Percentiles rank a stretch among this genome's conserved stretches.
phyloP scores from a whole-genome alignment of 345 rosid species.

The Corymbia maculata region DNA sequence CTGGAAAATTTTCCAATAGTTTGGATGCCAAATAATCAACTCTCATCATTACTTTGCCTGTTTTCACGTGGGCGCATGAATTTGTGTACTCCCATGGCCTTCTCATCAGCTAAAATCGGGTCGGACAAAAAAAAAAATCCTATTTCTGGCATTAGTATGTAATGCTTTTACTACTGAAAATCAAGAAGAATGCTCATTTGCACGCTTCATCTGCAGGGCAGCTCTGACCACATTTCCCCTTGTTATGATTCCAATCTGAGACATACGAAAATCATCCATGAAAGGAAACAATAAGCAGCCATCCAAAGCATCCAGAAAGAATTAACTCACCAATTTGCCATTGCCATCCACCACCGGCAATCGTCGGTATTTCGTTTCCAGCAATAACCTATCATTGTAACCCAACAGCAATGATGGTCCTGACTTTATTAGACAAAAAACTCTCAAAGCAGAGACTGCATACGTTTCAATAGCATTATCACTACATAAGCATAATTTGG shows the following conservation, averaged over 20 bases:
- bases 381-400: slow-evolving; percentile 48
- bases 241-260: slow-evolving; percentile 73
- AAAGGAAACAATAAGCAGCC: neutral
- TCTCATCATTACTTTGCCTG: neutral
- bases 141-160: neutral
- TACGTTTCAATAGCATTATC: neutral
- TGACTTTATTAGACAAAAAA: neutral
- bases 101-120: neutral
- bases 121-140: neutral
- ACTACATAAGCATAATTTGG: neutral
- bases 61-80: neutral
- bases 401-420: neutral
- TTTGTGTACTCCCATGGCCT: neutral
- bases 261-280: neutral
- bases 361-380: slow-evolving; percentile 80
- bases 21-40: neutral
- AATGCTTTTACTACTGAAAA: neutral
- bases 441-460: neutral
- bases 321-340: slow-evolving; percentile 63
- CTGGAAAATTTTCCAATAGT: neutral
- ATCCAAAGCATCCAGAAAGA: neutral
- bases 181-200: neutral
- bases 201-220: slow-evolving; percentile 58
- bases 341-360: slow-evolving; percentile 72
- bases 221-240: slow-evolving; percentile 74